Evolutionary conservation across 2,329 filamentous ascomycete genomes (phyloP).

Genomic region (Ophiostoma novo-ulmi): DNA sequence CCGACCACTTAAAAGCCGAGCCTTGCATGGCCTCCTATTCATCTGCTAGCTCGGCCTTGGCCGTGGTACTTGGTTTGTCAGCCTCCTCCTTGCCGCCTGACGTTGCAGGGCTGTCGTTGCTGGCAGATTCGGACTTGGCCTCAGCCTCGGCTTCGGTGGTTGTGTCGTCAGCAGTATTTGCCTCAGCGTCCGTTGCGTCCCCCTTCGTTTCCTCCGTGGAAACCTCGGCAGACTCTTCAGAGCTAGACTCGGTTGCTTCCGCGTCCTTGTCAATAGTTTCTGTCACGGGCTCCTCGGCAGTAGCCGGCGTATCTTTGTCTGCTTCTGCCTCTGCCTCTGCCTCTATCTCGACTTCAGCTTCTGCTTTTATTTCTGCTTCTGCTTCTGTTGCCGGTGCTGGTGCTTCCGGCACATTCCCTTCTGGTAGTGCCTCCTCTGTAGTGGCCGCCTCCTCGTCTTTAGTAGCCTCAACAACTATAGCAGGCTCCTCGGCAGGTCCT

Average conservation of each 20-base stretch:
- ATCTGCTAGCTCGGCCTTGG: slow-evolving; percentile 1
- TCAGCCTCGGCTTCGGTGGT: neutral
- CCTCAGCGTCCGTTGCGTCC: neutral
- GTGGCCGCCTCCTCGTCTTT: neutral
- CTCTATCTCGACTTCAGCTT: neutral
- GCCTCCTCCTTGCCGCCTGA: neutral
- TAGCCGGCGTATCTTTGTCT: neutral
- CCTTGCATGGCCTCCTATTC: neutral
- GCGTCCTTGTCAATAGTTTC: slow-evolving; percentile 1
- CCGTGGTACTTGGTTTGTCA: neutral
- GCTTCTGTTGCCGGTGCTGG: neutral
- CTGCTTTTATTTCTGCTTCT: neutral
- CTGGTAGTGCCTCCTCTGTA: neutral
- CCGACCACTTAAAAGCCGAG: too few relatives aligned
- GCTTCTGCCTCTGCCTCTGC: neutral
- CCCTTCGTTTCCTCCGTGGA: neutral
- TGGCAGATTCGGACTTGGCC: neutral
- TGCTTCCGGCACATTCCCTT: neutral
- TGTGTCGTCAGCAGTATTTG: neutral
- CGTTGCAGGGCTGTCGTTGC: neutral
- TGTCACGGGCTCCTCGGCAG: neutral
- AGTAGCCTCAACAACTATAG: neutral
- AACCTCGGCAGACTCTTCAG: neutral
- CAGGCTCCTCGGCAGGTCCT: neutral
- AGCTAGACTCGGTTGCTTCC: neutral